Base-by-base conservation (phyloP, 306 rosid genomes). In the Clitoria ternatea region DNA sequence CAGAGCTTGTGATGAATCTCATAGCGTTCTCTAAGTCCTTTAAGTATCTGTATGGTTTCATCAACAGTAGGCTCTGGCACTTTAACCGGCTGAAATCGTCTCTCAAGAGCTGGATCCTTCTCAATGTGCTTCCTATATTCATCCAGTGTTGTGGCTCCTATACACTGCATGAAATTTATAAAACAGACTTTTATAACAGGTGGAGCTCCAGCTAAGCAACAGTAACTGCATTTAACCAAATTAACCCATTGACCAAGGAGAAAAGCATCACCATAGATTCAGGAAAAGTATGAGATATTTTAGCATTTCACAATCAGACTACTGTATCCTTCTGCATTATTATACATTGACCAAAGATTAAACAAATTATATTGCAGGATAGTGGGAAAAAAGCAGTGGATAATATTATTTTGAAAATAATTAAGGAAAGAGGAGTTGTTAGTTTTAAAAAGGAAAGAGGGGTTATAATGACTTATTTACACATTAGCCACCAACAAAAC, bases 1-100 rank as follows among this genome's bases (percentile, higher is more conserved):
- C 92, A 94, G 72, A 93, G 98, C 81, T 93, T 93, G 89, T 93
- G 97, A 72, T 93, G 98, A 76, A 90, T 85, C 81, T 93, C 98
- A 69, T 93, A 93, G 0, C 97, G 96, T 61, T 90, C 98, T 48
- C 98, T 80, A 39, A 93, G 97, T 10, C 98, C 98, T 82, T 85
- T 87, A 79, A 90, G 44, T 74, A 93, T 93, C 49, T 75, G 94
- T 54, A 93, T 90, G 64, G 96, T 85, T 83, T 93, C 98, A 35
- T 87, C 90, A 23, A 93, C 98, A 20, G 94, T 65, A 61, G 98
- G 98, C 67, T 93, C 98, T 3, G 97, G 98, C 55, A 93, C 97
- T 80, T 81, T 93, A 56, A 90, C 98, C 1, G 98, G 98, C 75
- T 93, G 98, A 65, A 93, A 93, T 57, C 97, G 84, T 66, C 98